phyloP scores from a whole-genome alignment of 345 rosid species.

The Chamaenerion angustifolium region DNA sequence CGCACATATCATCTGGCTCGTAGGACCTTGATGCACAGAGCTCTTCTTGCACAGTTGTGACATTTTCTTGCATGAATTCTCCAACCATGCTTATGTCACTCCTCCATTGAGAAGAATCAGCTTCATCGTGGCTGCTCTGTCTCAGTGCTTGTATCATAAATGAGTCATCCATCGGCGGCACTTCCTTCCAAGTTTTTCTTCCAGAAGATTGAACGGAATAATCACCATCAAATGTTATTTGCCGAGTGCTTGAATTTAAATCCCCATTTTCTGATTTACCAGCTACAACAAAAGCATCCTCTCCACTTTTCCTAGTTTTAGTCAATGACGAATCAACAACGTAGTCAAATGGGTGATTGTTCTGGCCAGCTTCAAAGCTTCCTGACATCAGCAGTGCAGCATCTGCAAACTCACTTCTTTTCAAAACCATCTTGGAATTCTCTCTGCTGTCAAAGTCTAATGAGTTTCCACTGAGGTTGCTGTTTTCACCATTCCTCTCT shows the following conservation, averaged over 20 bases:
- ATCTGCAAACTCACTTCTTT: slow-evolving; percentile 34
- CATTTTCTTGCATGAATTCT: slow-evolving; percentile 27
- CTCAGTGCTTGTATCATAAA: slow-evolving; percentile 50
- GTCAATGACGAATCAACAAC: slow-evolving; percentile 22
- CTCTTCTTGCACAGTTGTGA: slow-evolving; percentile 18
- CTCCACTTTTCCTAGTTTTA: slow-evolving; percentile 48
- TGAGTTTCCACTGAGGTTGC: slow-evolving; percentile 17
- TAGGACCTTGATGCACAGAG: slow-evolving; percentile 13
- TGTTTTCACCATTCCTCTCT: slow-evolving; percentile 16
- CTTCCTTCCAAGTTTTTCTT: slow-evolving; percentile 23
- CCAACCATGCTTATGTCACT: slow-evolving; percentile 55
- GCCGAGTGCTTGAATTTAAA: slow-evolving; percentile 15
- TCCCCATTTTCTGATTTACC: slow-evolving; percentile 19
- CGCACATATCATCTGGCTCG: slow-evolving; percentile 51
- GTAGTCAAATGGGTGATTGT: slow-evolving; percentile 16
- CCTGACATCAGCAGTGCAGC: slow-evolving; percentile 31
- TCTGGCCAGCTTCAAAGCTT: slow-evolving; percentile 28
- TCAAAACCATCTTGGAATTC: slow-evolving; percentile 24
- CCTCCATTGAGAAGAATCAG: slow-evolving; percentile 39
- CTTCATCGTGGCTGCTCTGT: no score
- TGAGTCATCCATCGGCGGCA: slow-evolving; percentile 46
- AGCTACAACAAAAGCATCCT: slow-evolving; percentile 32
- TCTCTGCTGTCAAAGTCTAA: slow-evolving; percentile 39
- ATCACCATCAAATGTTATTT: slow-evolving; percentile 26
- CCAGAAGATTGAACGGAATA: slow-evolving; percentile 9